Evolutionary conservation across 495 filamentous ascomycete genomes (phyloP).

Genomic region (Annulohypoxylon maeteangense): DNA sequence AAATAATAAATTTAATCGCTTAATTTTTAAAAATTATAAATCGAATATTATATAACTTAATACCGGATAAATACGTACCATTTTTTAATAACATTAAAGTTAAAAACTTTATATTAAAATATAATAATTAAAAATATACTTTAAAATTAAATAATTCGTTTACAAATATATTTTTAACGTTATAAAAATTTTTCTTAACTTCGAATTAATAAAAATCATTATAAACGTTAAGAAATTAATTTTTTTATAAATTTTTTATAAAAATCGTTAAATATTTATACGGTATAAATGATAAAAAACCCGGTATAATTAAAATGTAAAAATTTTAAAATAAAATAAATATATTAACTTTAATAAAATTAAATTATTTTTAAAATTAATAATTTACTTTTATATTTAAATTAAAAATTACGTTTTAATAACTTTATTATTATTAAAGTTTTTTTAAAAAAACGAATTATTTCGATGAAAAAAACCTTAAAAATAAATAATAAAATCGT

Average conservation of each 20-base stretch:
- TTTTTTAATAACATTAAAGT: background rate
- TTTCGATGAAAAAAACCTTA: background rate
- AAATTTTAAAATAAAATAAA: background rate
- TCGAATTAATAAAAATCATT: background rate
- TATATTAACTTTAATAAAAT: background rate
- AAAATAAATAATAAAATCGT: background rate
- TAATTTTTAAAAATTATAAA: background rate
- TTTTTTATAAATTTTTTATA: background rate
- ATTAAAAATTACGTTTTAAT: background rate
- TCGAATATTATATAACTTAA: background rate
- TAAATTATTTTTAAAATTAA: background rate
- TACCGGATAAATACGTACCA: background rate
- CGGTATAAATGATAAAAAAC: background rate
- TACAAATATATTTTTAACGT: background rate
- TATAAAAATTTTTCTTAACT: background rate
- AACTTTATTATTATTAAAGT: background rate
- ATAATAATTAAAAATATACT: background rate
- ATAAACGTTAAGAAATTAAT: background rate
- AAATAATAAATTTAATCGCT: background rate
- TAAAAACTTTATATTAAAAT: background rate
- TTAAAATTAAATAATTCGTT: background rate
- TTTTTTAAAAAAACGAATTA: background rate
- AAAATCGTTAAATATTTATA: background rate
- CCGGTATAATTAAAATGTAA: background rate
- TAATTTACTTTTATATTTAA: background rate